Percentiles rank a stretch among this genome's conserved stretches.
phyloP scores from a whole-genome alignment of 352 stramenopile species.

The Phytophthora hibernalis region DNA sequence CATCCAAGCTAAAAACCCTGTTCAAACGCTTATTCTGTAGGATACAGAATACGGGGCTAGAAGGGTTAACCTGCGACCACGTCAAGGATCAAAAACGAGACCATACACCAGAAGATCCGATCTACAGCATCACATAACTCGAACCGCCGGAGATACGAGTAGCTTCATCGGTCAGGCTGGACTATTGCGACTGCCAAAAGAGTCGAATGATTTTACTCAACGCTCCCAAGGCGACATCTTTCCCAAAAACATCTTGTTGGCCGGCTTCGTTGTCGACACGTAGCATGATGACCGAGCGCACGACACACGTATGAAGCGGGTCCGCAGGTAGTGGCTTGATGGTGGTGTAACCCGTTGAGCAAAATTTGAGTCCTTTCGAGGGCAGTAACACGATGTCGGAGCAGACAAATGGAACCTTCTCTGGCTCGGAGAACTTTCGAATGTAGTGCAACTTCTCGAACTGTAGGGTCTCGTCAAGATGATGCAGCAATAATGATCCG shows the following conservation, averaged over 20 bases:
- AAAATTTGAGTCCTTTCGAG: neutral
- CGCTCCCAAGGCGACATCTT: neutral
- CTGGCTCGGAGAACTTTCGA: neutral
- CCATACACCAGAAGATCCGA: too few relatives aligned
- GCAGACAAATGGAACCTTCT: neutral
- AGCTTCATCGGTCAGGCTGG: neutral
- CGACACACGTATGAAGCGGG: neutral
- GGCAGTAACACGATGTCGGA: neutral
- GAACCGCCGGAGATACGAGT: neutral
- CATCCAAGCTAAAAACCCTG: too few relatives aligned
- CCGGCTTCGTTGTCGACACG: neutral
- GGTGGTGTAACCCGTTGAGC: neutral
- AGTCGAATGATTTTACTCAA: neutral
- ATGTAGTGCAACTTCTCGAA: neutral
- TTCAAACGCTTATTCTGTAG: too few relatives aligned
- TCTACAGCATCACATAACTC: neutral
- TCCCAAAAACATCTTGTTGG: neutral
- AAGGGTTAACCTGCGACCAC: too few relatives aligned
- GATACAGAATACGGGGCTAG: too few relatives aligned
- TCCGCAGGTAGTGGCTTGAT: neutral
- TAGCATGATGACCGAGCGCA: neutral
- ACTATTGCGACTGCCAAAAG: neutral
- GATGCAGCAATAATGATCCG: neutral
- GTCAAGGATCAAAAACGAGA: too few relatives aligned
- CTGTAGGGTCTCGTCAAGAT: neutral